These are phyloP conservation scores for Candida vaughaniae DNA, from an alignment of 805 yeast species.

Conservation along the genomic window DNA sequence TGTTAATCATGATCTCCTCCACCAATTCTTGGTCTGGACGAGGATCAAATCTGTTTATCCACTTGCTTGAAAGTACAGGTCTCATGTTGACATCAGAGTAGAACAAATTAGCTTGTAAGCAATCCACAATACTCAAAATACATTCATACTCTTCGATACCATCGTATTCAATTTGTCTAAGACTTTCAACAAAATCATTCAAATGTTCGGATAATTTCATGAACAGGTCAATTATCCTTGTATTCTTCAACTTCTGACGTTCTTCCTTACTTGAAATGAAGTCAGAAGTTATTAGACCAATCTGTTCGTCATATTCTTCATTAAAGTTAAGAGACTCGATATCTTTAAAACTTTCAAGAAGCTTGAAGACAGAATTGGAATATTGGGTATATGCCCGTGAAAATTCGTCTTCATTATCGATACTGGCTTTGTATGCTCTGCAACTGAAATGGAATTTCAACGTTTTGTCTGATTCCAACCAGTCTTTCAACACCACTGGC, in stretches of 20 bases:
- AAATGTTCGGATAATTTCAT: slow-evolving; percentile 27
- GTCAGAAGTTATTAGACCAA: slow-evolving; percentile 31
- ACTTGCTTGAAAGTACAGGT: slow-evolving; percentile 48
- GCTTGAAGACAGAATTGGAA: slow-evolving; percentile 49
- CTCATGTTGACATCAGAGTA: slow-evolving; percentile 33
- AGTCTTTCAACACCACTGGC: slow-evolving; percentile 44
- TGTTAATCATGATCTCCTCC: slow-evolving; percentile 44
- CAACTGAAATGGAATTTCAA: slow-evolving; percentile 42
- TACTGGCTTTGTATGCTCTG: slow-evolving; percentile 36
- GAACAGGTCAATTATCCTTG: slow-evolving; percentile 23
- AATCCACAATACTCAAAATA: slow-evolving; percentile 51
- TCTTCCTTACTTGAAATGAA: slow-evolving; percentile 2
- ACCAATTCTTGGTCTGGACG: slow-evolving; percentile 56
- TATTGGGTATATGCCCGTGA: slow-evolving; percentile 46
- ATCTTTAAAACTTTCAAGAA: slow-evolving; percentile 40
- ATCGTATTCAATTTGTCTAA: slow-evolving; percentile 26
- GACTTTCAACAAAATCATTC: slow-evolving; percentile 18
- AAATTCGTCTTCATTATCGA: slow-evolving; percentile 38
- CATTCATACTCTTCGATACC: slow-evolving; percentile 35
- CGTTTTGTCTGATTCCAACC: slow-evolving; percentile 41
- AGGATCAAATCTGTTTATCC: slow-evolving; percentile 72
- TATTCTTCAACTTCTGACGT: neutral
- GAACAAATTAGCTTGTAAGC: slow-evolving; percentile 56
- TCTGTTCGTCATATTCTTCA: slow-evolving; percentile 22
- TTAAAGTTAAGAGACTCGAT: slow-evolving; percentile 15